A percentile compares a stretch with the other conserved stretches of the same genome.
These are phyloP conservation scores for Trichoderma simmonsii DNA, from an alignment of 2,329 filamentous ascomycete genomes.

Conservation along the genomic window DNA sequence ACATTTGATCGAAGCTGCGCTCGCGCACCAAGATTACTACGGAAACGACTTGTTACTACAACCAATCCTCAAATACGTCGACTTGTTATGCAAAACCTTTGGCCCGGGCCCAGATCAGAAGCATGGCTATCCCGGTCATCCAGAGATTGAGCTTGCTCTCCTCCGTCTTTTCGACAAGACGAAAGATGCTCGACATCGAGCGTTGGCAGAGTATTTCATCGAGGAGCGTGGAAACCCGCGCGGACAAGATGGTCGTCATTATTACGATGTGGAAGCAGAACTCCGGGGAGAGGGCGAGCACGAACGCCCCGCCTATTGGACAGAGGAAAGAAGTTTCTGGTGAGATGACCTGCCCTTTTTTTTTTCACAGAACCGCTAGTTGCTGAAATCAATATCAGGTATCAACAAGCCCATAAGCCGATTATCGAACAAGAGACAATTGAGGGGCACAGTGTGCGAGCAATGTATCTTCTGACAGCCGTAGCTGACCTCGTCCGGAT, in stretches of 20 bases:
- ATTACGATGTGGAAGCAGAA: background rate
- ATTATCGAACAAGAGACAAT: background rate
- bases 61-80: background rate
- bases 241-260: background rate
- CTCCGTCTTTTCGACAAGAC: too few species aligned
- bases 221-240: background rate
- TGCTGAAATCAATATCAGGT: background rate
- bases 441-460: background rate
- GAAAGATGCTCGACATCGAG: background rate
- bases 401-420: background rate
- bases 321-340: background rate
- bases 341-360: too few species aligned
- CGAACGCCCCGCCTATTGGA: too few species aligned
- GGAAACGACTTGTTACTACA: background rate
- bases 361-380: too few species aligned
- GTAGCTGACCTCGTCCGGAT: background rate
- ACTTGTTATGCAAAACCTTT: too few species aligned
- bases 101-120: too few species aligned
- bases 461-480: background rate
- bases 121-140: too few species aligned
- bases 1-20: background rate
- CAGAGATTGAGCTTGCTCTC: too few species aligned
- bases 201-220: background rate
- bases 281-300: too few species aligned
- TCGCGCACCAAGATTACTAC: background rate